Evolutionary conservation across 208 protist genomes (phyloP), one percentile per base, ranked within the genome.

Genomic region (Vickermania spadyakhi): DNA sequence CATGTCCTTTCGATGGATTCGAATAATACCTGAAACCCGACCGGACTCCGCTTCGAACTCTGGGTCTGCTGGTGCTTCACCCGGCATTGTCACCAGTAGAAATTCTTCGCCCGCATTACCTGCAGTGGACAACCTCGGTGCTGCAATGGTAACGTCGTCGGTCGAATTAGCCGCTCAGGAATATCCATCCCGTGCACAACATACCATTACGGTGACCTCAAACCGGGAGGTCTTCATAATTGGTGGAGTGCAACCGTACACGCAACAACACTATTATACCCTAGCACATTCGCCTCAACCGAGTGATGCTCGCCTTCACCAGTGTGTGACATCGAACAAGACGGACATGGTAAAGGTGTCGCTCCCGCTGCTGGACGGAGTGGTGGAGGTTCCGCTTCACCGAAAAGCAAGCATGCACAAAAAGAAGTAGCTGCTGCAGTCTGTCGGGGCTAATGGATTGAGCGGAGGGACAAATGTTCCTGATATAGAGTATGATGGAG

Each of bases 161-260:
- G 30, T 28, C 52, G 56, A 66, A 18, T 27, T 30, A 28, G 57
- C 63, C 1, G n/a, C 31, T 25, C 52, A 41, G 14, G 41, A 45
- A 11, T 28, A 72, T 2, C 75, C 75, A 3, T 31, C 41, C 26
- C 66, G 76, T 27, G 64, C 62, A 21, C 56, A 81, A 45, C 78
- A 84, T 59, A 70, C 73, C 1, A 31, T 73, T 18, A 72, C 71
- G 25, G 64, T 67, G 30, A 76, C 62, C 1, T 61, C 63, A 22
- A 59, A 58, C 51, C 70, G 78, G n/a, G 59, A 75, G 28, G 73
- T 79, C 3, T 86, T 74, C 55, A 53, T 89, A 14, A 74, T 84
- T 4, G 82, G 82, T 14, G 82, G 82, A 2, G 31, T 45, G 11
- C 51, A 55, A 22, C 51, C 51, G n/a, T 27, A 26, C 51, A 23